A percentile compares a stretch with the other conserved stretches of the same genome.
Conservation (phyloP, 495 filamentous ascomycete species). For the Lasiosphaeris hirsuta region DNA sequence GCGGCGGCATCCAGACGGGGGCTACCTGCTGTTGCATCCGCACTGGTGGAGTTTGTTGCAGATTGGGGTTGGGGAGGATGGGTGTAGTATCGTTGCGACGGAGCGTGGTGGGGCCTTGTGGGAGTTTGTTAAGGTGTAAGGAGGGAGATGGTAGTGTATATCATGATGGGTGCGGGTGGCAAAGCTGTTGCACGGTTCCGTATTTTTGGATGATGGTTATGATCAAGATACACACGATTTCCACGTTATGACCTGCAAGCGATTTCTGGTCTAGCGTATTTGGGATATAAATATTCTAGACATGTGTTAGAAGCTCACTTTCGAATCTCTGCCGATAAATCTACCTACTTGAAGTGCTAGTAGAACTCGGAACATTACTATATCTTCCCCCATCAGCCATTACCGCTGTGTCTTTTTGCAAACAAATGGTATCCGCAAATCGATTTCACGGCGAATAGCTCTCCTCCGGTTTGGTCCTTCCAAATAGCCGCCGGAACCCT, state of each 20-base stretch:
- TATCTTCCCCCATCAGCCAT: too few species aligned
- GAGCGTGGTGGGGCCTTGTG: neutral
- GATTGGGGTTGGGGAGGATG: neutral
- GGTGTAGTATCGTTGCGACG: neutral
- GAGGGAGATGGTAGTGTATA: neutral
- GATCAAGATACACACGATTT: too few species aligned
- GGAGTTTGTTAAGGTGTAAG: neutral
- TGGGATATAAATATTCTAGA: too few species aligned
- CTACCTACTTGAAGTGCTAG: too few species aligned
- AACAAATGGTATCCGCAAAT: neutral
- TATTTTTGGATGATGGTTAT: too few species aligned
- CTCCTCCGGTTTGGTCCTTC: slow-evolving; percentile 8
- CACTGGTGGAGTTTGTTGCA: neutral
- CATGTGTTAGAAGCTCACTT: too few species aligned
- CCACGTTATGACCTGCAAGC: too few species aligned
- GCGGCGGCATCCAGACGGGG: slow-evolving; percentile 1
- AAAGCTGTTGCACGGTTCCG: too few species aligned
- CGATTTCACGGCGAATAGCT: neutral
- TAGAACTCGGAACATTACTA: too few species aligned
- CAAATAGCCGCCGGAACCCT: slow-evolving; percentile 27
- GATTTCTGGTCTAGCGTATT: too few species aligned
- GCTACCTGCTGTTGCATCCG: neutral
- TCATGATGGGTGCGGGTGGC: neutral
- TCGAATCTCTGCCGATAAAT: too few species aligned
- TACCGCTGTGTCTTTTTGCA: neutral